Base-by-base conservation (phyloP, 2,329 filamentous ascomycete species). In the Thyridium curvatum region DNA sequence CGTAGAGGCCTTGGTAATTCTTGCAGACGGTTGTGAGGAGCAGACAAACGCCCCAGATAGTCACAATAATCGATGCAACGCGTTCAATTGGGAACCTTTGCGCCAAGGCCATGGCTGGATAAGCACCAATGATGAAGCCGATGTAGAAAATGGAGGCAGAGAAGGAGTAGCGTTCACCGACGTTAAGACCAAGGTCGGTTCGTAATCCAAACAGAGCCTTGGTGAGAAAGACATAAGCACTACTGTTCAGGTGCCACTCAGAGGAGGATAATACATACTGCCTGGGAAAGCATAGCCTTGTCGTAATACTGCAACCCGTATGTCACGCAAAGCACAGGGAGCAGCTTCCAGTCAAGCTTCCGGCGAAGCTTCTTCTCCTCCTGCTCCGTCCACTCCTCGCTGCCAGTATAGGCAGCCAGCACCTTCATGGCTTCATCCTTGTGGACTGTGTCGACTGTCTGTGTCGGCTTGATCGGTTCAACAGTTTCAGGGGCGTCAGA, bases 201-300 rank as follows among this genome's bases (percentile, higher is more conserved):
- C 58, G 52, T 12, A 69, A 47, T 1, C 65, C 65, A 39, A 68
- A 69, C 1, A 67, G 50, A 12, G 62, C 64, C 58, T 63, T n/a
- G n/a, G 34, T 6, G 18, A 26, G 10, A 6, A 26, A 26, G 21
- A 26, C 21, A 26, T 26, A 6, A 26, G 21, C n/a, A n/a, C 17
- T 15, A 13, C 35, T 26, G 16, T 12, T 37, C 31, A 12, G 40
- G 14, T 44, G 21, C 17, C 9, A 10, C 10, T 26, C 21, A 10
- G 21, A 6, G 21, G 21, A 26, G 21, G 34, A 21, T 30, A 18
- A 30, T 9, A 48, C 54, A 41, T 50, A 69, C 69, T 34, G 72
- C 72, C 46, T 75, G 71, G 1, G 63, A 68, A 13, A 77, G 52
- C 65, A 76, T 74, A 3, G 70, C 69, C 48, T 74, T 71, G 44